Conservation (phyloP, 2,329 filamentous ascomycete genomes). For the Diaporthe nobilis region DNA sequence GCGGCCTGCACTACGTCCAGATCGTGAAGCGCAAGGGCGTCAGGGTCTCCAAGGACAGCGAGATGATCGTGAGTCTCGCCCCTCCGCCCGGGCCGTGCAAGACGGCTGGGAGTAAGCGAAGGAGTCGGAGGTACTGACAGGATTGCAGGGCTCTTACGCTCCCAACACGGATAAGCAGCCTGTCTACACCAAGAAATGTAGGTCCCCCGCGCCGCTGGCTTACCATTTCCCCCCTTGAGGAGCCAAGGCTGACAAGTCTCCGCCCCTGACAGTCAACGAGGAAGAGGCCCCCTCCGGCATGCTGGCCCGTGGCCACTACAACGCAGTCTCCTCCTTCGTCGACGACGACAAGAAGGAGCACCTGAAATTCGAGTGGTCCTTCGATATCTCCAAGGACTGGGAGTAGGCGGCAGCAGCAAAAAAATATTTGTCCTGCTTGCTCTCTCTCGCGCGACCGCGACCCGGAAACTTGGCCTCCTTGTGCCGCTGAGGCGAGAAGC, state of each 20-base stretch:
- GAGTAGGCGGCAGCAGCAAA: conserved; percentile 55
- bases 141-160: conserved; percentile 84
- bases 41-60: conserved; percentile 90
- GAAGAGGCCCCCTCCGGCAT: conserved; percentile 95
- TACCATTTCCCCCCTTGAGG: neutral
- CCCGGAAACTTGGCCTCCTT: neutral
- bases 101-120: neutral
- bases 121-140: conserved; percentile 44
- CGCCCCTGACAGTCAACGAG: conserved; percentile 75
- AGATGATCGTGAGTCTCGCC: conserved; percentile 87
- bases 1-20: conserved; percentile 96
- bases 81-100: neutral
- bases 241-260: neutral
- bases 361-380: conserved; percentile 94
- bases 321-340: conserved; percentile 89
- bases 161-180: conserved; percentile 92
- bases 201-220: conserved; percentile 54
- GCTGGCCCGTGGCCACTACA: conserved; percentile 91
- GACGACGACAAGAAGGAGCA: conserved; percentile 95
- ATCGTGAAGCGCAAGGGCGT: conserved; percentile 91
- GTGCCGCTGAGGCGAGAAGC: conserved; percentile 2
- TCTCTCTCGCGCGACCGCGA: conserved; percentile 5
- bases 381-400: conserved; percentile 98
- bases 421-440: neutral
- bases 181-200: conserved; percentile 92